phyloP scores from a whole-genome alignment of 352 stramenopile genomes.

The Globisporangium polare region DNA sequence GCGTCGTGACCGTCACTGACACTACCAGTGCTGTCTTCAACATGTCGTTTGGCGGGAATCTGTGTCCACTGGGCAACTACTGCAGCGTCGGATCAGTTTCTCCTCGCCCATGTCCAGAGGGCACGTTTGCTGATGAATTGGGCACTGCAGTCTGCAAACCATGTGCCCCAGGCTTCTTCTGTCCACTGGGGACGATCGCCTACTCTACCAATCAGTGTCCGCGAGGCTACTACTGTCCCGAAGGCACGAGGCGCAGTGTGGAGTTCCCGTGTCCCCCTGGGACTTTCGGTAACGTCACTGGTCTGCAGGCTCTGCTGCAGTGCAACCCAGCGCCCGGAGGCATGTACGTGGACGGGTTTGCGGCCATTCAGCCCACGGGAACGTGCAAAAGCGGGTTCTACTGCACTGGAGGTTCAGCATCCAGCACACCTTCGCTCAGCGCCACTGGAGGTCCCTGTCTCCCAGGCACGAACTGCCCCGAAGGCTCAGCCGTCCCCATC shows the following conservation, averaged over 20 bases:
- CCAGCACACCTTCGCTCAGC: constrained; percentile 38
- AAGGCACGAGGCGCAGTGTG: constrained; percentile 40
- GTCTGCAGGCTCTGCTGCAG: constrained; percentile 37
- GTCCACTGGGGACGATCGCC: constrained; percentile 30
- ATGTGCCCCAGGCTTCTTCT: constrained; percentile 44
- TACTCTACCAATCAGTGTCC: constrained; percentile 65
- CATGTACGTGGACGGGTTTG: constrained; percentile 56
- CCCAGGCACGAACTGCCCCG: constrained; percentile 83
- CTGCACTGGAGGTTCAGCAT: constrained; percentile 59
- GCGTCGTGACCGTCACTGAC: constrained; percentile 12
- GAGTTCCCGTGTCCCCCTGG: constrained; percentile 77
- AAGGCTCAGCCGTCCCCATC: constrained; percentile 79
- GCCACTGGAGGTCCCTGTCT: constrained; percentile 69
- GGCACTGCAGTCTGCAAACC: constrained; percentile 26
- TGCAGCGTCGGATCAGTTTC: constrained; percentile 35
- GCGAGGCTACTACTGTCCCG: constrained; percentile 78
- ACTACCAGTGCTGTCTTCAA: constrained; percentile 10
- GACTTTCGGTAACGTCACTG: constrained; percentile 61
- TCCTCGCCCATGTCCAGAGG: constrained; percentile 36
- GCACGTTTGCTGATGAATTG: constrained; percentile 30
- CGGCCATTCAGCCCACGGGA: constrained; percentile 38
- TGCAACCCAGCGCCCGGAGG: constrained; percentile 67
- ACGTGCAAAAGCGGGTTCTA: constrained; percentile 83
- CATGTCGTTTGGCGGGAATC: constrained; percentile 25
- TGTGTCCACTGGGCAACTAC: constrained; percentile 48